Base-by-base conservation (phyloP, 2,329 filamentous ascomycete genomes). In the Dactylellina sp. region DNA sequence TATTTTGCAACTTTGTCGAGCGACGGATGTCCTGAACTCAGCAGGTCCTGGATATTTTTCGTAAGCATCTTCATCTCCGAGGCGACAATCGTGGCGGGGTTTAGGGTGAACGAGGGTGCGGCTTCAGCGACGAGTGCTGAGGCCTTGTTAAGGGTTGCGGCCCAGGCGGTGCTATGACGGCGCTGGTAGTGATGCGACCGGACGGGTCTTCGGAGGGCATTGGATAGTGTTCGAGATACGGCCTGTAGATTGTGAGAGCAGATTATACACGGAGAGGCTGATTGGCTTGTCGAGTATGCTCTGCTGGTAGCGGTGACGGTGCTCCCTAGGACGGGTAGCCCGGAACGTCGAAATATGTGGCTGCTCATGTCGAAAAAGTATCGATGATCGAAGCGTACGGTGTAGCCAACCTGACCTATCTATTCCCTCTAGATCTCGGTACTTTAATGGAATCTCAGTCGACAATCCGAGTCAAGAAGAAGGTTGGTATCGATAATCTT, bases 1-100 rank as follows among this genome's bases (percentile, higher is more conserved):
- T 99, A 99, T 83, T 99, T 99, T 59, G 95, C 93, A 25, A 93
- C 94, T 44, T 92, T 93, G 80, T 98, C 95, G 72, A 99, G 86
- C 49, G 93, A 93, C 0, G 95, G 95, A 80, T 99, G 94, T 4
- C 94, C 94, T 0, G 93, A 97, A 4, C 94, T 94, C 14, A 98
- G 84, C n/a, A 98, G 85, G 80, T 96, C 91, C 75, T 92, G 87
- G 81, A 98, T 96, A 79, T 98, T 97, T 62, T 93, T 93, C 9
- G 91, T 97, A 79, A 98, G 83, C 79, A 93, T 96, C 82, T 96
- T 95, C 89, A 99, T 72, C 80, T 74, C 70, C 44, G 25, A 56
- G 20, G 70, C 70, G 32, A 74, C 70, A 20, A 74, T 74, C n/a
- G 70, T 37, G 39, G 70, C 70, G 4, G 70, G 70, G 37, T 74